These are phyloP conservation scores for Schwanniomyces etchellsii DNA, from an alignment of 1,139 yeast species.

Conservation along the genomic window DNA sequence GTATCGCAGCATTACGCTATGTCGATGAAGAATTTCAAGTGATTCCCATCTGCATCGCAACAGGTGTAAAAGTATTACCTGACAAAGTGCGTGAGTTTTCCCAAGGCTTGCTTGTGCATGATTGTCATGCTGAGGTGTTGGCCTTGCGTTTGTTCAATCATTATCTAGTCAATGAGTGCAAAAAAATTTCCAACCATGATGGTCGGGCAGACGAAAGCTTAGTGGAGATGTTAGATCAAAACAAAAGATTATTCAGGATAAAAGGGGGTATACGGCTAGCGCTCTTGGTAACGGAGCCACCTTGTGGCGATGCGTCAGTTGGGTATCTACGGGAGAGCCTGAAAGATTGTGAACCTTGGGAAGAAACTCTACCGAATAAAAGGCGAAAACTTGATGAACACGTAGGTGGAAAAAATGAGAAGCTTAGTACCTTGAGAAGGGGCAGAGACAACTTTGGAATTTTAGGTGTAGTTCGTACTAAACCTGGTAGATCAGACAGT, in stretches of 20 bases:
- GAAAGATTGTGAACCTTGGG: slow-evolving; percentile 18
- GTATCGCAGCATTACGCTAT: slow-evolving; percentile 48
- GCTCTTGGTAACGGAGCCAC: slow-evolving; percentile 71
- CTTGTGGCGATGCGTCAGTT: slow-evolving; percentile 92
- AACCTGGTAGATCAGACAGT: slow-evolving; percentile 86
- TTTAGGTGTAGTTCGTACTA: slow-evolving; percentile 72
- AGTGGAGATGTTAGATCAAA: slow-evolving; percentile 4
- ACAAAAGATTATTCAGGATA: slow-evolving; percentile 18
- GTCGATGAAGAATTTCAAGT: slow-evolving; percentile 10
- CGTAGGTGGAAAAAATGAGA: slow-evolving; percentile 1
- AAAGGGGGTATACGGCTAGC: slow-evolving; percentile 38
- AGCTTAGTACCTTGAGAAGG: slow-evolving; percentile 19
- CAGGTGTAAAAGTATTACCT: slow-evolving; percentile 82
- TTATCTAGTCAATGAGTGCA: slow-evolving; percentile 26
- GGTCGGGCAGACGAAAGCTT: slow-evolving; percentile 3
- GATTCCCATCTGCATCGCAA: slow-evolving; percentile 50
- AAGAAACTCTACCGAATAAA: slow-evolving; percentile 8
- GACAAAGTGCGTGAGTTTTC: slow-evolving; percentile 37
- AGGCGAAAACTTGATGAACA: slow-evolving; percentile 2
- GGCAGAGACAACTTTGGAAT: slow-evolving; percentile 61
- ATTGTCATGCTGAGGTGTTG: slow-evolving; percentile 83
- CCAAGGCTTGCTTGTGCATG: slow-evolving; percentile 67
- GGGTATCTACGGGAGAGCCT: slow-evolving; percentile 10
- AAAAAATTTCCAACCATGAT: slow-evolving; percentile 4
- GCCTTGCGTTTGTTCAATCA: slow-evolving; percentile 64